Base-by-base conservation (phyloP, 2,329 filamentous ascomycete species). In the Plectosphaerella cucumerina region DNA sequence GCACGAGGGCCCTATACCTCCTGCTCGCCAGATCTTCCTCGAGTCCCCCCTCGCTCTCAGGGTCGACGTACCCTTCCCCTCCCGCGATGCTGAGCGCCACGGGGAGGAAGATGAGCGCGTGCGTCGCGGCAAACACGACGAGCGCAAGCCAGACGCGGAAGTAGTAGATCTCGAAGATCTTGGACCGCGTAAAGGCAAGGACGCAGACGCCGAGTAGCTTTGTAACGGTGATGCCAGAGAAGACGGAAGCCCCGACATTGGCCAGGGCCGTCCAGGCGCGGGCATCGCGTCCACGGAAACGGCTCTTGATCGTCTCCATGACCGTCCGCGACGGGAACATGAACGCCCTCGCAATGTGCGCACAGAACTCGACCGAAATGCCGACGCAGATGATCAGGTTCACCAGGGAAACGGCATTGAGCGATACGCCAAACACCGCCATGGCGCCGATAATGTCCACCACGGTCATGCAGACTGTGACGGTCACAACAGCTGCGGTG, bases 161-260 rank as follows among this genome's bases (percentile, higher is more conserved):
- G 71, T 99, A 99, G 72, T 99, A 99, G 52, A 99, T 90, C 74
- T 99, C 95, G 62, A 99, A 99, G 64, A 99, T 99, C 81, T 97
- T 99, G 68, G 90, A 96, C 48, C 89, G 78, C 8, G 94, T 99
- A 63, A 97, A 99, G 0, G 94, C 94, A 18, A 99, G 76, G 34
- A 99, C 94, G 44, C 81, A 86, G 1, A 99, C 93, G 4, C 94
- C 94, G 2, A 99, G 75, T 1, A 99, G 79, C 70, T 99, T 99
- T 2, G 94, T 99, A 48, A 99, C 78, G 0, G 93, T 97, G 66
- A 99, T 99, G 2, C 94, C 94, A 31, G 89, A 95, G 63, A 99
- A 95, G 12, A 99, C 95, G 44, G 89, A 94, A 6, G 89, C 90
- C 3, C 94, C 94, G 1, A 99, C 93, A 59, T 97, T 97, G 58